Percentiles rank a stretch among this genome's conserved stretches.
These are phyloP conservation scores for Aureobasidium sp. DNA, from an alignment of 2,329 filamentous ascomycete species.

Conservation along the genomic window DNA sequence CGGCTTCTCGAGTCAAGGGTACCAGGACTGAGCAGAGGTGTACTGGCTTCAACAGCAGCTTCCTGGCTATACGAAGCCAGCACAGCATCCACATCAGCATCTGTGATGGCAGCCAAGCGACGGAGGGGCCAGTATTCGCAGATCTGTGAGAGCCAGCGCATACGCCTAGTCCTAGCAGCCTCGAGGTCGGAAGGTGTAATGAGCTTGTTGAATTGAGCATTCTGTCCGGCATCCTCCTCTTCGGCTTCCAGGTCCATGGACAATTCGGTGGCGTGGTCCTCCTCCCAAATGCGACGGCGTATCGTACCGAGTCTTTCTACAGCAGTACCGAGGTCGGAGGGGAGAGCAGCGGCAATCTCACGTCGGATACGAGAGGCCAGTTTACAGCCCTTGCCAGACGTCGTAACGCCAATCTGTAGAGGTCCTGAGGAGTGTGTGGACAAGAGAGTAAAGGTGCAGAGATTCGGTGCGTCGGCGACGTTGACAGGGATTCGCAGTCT, in stretches of 20 bases:
- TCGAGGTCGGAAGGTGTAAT: constrained; percentile 67
- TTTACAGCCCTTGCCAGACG: constrained; percentile 90
- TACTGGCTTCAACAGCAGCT: constrained; percentile 24
- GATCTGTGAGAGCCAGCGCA: constrained; percentile 90
- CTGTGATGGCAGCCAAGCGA: constrained; percentile 69
- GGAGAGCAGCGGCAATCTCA: constrained; percentile 77
- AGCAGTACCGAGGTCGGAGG: constrained; percentile 65
- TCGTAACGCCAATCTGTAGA: constrained; percentile 90
- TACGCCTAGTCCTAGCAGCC: constrained; percentile 69
- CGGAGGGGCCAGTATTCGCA: constrained; percentile 98
- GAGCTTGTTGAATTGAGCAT: constrained; percentile 75
- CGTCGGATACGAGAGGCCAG: constrained; percentile 81
- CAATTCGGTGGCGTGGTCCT: constrained; percentile 56
- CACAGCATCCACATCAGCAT: constrained; percentile 69
- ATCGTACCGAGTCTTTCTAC: constrained; percentile 71
- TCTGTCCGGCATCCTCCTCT: constrained; percentile 62
- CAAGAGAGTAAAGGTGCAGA: constrained; percentile 85
- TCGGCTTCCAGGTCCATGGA: constrained; percentile 35
- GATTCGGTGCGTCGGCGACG: constrained; percentile 75
- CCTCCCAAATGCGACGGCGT: constrained; percentile 63
- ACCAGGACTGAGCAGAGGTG: constrained; percentile 23
- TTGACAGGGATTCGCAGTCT: constrained; percentile 85
- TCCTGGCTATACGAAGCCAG: constrained; percentile 58
- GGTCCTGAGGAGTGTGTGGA: constrained; percentile 87
- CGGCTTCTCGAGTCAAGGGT: constrained; percentile 26